Base-by-base conservation (phyloP, 1,139 yeast species). In the Geotrichum macrosporum region DNA sequence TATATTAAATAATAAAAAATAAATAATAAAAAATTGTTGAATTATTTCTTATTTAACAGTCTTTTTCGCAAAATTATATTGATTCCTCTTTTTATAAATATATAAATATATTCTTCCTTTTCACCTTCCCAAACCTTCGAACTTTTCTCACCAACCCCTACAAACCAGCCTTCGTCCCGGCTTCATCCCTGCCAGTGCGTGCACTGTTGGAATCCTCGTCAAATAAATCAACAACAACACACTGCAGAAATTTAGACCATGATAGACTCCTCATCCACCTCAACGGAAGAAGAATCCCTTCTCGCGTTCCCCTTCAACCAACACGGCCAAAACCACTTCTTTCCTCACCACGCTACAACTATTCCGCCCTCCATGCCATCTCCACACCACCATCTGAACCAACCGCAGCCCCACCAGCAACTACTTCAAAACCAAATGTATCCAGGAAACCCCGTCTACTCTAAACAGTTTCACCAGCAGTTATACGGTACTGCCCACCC, bases 291-390 rank as follows among this genome's bases (percentile, higher is more conserved):
- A 9, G 46, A 42, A 9, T 15, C 41, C n/a, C 40, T 42, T 6
- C 34, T 42, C 27, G 19, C 46, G 16, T 35, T 27, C 21, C 46
- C 40, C 19, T 42, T 27, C 30, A 26, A n/a, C n/a, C 46, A 42
- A 20, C 18, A 27, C 34, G 19, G 15, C 16, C 32, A 29, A n/a
- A 29, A 29, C 32, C 31, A 27, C 9, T 12, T 36, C 26, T 19
- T 36, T 15, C 31, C 41, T 22, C 13, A 15, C 40, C 27, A 16
- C 35, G 4, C 33, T 13, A 16, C 20, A 8, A 34, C 36, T 21
- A 24, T 8, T 15, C n/a, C 16, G 32, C 41, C 15, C 13, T 26
- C 16, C 12, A n/a, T 10, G 18, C 9, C 4, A 4, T n/a, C 10
- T 37, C 27, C 41, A 37, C 26, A 15, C 16, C 20, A 21, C 31